Evolutionary conservation across 2,329 filamentous ascomycete genomes (phyloP).

Genomic region (Phoma herbarum): DNA sequence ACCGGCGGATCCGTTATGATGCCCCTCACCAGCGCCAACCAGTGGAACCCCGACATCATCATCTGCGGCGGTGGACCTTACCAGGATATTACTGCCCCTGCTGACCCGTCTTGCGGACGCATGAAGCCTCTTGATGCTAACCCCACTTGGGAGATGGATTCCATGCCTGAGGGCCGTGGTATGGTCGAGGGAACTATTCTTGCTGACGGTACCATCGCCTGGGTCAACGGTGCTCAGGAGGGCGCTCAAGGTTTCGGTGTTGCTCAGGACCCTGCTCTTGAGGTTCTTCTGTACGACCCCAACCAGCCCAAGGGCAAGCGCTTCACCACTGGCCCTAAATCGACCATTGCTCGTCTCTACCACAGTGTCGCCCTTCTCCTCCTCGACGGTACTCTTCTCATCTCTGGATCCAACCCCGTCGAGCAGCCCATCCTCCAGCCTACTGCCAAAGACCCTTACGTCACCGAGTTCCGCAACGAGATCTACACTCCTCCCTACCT

Average conservation of each 20-base stretch:
- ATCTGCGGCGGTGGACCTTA: constrained; percentile 69
- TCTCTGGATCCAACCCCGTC: constrained; percentile 69
- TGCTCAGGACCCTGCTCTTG: constrained; percentile 62
- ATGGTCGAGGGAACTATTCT: constrained; percentile 70
- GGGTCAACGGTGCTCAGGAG: constrained; percentile 66
- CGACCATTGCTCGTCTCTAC: constrained; percentile 61
- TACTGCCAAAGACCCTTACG: constrained; percentile 58
- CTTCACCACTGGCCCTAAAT: constrained; percentile 58
- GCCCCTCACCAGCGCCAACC: constrained; percentile 60
- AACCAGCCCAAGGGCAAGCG: constrained; percentile 60
- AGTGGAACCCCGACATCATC: constrained; percentile 63
- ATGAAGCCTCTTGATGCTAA: constrained; percentile 61
- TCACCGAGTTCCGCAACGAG: constrained; percentile 70
- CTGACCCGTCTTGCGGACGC: constrained; percentile 66
- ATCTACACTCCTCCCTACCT: constrained; percentile 70
- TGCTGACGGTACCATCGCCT: constrained; percentile 69
- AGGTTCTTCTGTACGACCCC: constrained; percentile 67
- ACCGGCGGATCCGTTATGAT: constrained; percentile 67
- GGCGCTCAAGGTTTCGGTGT: constrained; percentile 69
- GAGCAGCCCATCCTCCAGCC: constrained; percentile 63
- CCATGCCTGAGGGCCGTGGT: constrained; percentile 66
- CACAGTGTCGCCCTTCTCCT: constrained; percentile 68
- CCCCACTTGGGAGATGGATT: constrained; percentile 65
- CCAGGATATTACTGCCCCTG: constrained; percentile 67
- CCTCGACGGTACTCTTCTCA: constrained; percentile 66